Base-by-base conservation (phyloP, 2,329 filamentous ascomycete species). In the Pestalotiopsis sp. region DNA sequence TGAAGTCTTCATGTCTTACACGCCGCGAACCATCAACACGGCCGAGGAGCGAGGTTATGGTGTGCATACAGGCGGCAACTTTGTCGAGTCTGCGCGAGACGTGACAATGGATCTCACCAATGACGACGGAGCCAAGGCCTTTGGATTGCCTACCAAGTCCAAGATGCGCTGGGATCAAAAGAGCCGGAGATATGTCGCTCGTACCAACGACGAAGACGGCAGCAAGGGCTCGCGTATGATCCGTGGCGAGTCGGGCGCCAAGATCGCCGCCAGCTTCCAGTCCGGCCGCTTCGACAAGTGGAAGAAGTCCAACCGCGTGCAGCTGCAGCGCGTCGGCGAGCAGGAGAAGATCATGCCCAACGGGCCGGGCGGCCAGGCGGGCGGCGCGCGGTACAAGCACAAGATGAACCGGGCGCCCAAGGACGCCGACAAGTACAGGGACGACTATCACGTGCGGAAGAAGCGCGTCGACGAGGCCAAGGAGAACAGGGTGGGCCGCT, bases 131-230 rank as follows among this genome's bases (percentile, higher is more conserved):
- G 89, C 89, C 74, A 93, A 93, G 77, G 87, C 89, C 1, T 97
- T 98, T 79, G 94, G 90, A 70, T 90, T 93, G 75, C 90, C 94
- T 2, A 88, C 91, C 61, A 92, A 91, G 74, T 82, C 90, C 63
- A 89, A 90, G 73, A 91, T 97, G 90, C 92, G 96, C 73, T 99
- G 96, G 96, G 96, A 99, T 84, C 95, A 97, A 84, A 97, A 97
- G 81, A 89, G 90, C 76, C 97, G 93, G 83, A 98, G 98, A 82
- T 99, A 98, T 83, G 95, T 99, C 45, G 86, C 93, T 13, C 90
- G 93, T 45, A 90, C 90, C 74, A 98, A 99, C 85, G 96, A 99
- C 82, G 93, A 97, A 74, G 97, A 99, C 82, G 96, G 96, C 52
- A 97, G 89, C 74, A 91, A 91, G 77, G 87, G 88, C 62, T 80